Evolutionary conservation across 2,329 filamentous ascomycete genomes (phyloP).

Genomic region (Sarocladiaceae sp.): DNA sequence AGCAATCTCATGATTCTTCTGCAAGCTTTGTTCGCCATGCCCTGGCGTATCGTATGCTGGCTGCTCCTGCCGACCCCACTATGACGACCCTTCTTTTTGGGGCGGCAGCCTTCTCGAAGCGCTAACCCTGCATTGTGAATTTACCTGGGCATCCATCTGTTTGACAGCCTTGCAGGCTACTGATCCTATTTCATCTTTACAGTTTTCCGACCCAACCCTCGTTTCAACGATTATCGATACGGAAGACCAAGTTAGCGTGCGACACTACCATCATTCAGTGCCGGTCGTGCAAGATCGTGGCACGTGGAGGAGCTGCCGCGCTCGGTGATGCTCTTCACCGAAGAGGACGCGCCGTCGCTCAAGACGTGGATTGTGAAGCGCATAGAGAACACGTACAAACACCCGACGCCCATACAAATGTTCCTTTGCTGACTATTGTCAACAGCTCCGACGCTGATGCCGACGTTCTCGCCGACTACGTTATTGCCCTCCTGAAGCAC

Average conservation of each 20-base stretch:
- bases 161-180: neutral
- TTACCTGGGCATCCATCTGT: no score
- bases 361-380: conserved; percentile 75
- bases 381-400: conserved; percentile 65
- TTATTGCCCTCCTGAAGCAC: conserved; percentile 68
- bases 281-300: neutral
- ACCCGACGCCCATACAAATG: conserved; percentile 14
- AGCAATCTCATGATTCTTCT: no score
- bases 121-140: conserved; percentile 1
- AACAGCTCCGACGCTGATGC: conserved; percentile 71
- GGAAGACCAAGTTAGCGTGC: no score
- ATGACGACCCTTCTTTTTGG: neutral
- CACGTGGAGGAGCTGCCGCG: neutral
- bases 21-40: no score
- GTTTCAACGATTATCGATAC: no score
- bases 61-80: no score
- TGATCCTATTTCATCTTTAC: neutral
- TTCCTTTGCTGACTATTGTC: conserved; percentile 2
- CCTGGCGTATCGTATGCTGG: no score
- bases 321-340: conserved; percentile 52
- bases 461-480: conserved; percentile 77
- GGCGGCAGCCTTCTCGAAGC: neutral
- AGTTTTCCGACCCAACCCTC: no score
- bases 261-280: no score
- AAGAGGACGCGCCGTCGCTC: conserved; percentile 55